Percentiles rank a stretch among this genome's conserved stretches.
These are phyloP conservation scores for Trametes versicolor DNA, from an alignment of 1,284 basidiomycete genomes.

Conservation along the genomic window DNA sequence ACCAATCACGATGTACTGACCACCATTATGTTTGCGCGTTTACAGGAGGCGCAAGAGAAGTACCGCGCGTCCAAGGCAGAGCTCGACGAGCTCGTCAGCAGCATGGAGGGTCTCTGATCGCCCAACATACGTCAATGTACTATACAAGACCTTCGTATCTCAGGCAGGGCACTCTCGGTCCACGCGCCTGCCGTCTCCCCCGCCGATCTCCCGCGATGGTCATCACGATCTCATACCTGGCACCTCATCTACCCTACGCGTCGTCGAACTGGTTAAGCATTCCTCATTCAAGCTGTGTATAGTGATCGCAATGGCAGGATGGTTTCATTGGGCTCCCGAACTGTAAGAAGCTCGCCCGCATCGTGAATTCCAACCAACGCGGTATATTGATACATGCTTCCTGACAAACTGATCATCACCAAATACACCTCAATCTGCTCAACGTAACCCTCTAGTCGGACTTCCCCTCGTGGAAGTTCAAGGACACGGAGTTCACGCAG, in stretches of 20 bases:
- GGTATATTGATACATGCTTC: slow-evolving; percentile 3
- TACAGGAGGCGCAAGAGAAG: slow-evolving; percentile 80
- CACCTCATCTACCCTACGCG: slow-evolving; percentile 29
- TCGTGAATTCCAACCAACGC: no score
- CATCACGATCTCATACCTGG: slow-evolving; percentile 30
- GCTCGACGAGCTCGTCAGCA: slow-evolving; percentile 86
- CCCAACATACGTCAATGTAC: slow-evolving; percentile 28
- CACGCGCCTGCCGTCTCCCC: slow-evolving; percentile 1
- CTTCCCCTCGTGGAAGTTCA: slow-evolving; percentile 76
- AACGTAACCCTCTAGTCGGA: slow-evolving; percentile 11
- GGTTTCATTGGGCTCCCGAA: neutral
- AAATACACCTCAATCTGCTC: neutral
- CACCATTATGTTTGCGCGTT: slow-evolving; percentile 2
- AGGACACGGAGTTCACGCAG: slow-evolving; percentile 91
- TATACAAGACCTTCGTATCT: slow-evolving; percentile 26
- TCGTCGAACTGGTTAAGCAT: slow-evolving; percentile 25
- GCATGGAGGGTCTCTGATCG: slow-evolving; percentile 83
- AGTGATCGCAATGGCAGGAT: slow-evolving; percentile 27
- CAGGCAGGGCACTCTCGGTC: slow-evolving; percentile 12
- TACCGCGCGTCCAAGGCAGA: slow-evolving; percentile 85
- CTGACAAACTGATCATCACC: slow-evolving; percentile 1
- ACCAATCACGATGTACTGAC: slow-evolving; percentile 19
- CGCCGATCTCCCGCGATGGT: slow-evolving; percentile 21
- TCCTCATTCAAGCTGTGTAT: slow-evolving; percentile 32
- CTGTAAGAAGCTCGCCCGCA: neutral